Evolutionary conservation across 1,139 yeast species (phyloP), one percentile per base, ranked within the genome.

Genomic region (Hemisphaericaspora xylanilytica): DNA sequence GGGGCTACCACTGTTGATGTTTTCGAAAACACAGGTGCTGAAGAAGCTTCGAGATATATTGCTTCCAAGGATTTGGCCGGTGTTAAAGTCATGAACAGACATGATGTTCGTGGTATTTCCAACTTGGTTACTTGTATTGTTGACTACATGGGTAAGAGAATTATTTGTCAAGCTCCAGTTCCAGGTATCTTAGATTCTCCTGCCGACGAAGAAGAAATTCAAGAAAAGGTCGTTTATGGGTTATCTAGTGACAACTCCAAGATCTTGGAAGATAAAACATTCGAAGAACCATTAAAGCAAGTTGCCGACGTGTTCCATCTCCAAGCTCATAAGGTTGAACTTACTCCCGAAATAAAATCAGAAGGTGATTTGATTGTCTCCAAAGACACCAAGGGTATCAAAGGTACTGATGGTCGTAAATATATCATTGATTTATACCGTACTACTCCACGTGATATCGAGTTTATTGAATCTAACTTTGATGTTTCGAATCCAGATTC

Each of bases 91-190:
- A 67, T 90, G 54, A 85, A 85, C 65, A 70, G 80, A 50, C 63
- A 84, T 36, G 90, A 86, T 52, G 57, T 80, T 27, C 67, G 66
- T 13, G 88, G 84, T 32, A 68, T 89, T 37, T 78, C 80, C 52
- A 81, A 84, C 40, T 70, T 90, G 45, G 79, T 87, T 49, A 86
- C 97, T 6, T 75, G 90, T 33, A 75, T 90, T 44, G 88, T 92
- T 41, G 97, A 92, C 61, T 90, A 78, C 63, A 80, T 85, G 60
- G 98, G 98, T 45, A 83, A 80, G 53, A 78, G 97, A 60, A 70
- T 90, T 31, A 75, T 90, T 32, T 89, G 95, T 58, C 98, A 92
- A 67, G 87, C 96, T 12, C 96, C 97, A 17, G 95, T 92, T 36
- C 98, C 98, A n/a, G 98, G 98, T 45, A 79, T 90, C 45, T 85